These are phyloP conservation scores for Yamadazyma atmosphaerica DNA, from an alignment of 1,139 yeast genomes.

Conservation along the genomic window DNA sequence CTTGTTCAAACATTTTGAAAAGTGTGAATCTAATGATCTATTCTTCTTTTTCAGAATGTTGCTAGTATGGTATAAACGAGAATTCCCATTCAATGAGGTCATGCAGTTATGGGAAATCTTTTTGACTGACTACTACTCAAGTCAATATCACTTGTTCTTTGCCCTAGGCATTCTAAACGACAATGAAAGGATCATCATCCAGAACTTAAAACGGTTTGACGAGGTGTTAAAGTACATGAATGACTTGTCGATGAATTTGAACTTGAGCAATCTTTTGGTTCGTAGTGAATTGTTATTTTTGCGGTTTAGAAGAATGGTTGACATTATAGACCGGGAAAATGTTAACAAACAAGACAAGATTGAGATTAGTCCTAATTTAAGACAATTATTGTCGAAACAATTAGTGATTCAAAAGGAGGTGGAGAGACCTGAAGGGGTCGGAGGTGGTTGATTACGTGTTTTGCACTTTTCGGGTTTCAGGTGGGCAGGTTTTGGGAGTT, in stretches of 20 bases:
- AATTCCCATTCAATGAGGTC: constrained; percentile 79
- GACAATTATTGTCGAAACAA: constrained; percentile 58
- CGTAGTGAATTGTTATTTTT: constrained; percentile 81
- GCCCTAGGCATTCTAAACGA: constrained; percentile 87
- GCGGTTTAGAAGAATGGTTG: constrained; percentile 76
- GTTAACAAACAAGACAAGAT: constrained; percentile 19
- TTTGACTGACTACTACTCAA: constrained; percentile 83
- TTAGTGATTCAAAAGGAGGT: constrained; percentile 67
- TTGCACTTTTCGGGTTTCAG: too few species aligned
- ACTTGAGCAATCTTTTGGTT: constrained; percentile 70
- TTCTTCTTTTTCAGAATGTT: constrained; percentile 95
- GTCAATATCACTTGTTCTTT: constrained; percentile 85
- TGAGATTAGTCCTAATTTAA: constrained; percentile 46
- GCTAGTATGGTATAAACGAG: constrained; percentile 93
- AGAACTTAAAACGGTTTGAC: constrained; percentile 76
- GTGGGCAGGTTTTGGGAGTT: not conserved
- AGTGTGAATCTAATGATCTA: constrained; percentile 85
- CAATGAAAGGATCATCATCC: constrained; percentile 75
- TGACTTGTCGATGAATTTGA: constrained; percentile 76
- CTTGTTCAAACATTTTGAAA: constrained; percentile 75
- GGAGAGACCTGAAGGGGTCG: constrained; percentile 49
- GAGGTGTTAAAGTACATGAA: constrained; percentile 92
- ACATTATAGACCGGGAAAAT: constrained; percentile 66
- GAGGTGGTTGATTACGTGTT: constrained; percentile 34
- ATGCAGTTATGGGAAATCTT: constrained; percentile 84